Base-by-base conservation (phyloP, 257 asterid genomes). In the Nemophila menziesii region DNA sequence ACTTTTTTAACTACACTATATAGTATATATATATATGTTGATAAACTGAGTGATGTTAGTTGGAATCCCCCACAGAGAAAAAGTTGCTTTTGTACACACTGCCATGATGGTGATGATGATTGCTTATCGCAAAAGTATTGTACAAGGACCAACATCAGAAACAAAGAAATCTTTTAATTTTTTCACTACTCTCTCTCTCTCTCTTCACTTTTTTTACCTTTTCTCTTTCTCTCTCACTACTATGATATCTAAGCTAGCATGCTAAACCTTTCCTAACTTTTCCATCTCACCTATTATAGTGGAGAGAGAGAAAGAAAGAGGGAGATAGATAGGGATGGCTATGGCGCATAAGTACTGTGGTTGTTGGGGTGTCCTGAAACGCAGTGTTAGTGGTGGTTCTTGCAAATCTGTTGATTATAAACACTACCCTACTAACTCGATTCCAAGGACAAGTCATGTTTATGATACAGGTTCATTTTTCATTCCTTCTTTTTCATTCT, bases 401-500 rank as follows among this genome's bases (percentile, higher is more conserved):
- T 77, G 80, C 51, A 76, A 57, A 14, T 37, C 65, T 36, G 63
- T 93, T 44, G 84, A 70, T 60, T 52, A 80, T 33, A 77, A 70
- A 59, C n/a, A n/a, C n/a, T 65, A 52, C 65, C 62, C 90, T 23
- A 63, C 70, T 10, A 62, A 65, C 15, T 33, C 67, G 52, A 73
- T 82, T 42, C 79, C 96, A 2, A 71, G 83, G 48, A 82, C 84
- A 22, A 86, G 93, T 45, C 93, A 77, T 75, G 95, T 80, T 63
- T 77, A 75, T 75, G 97, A 80, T 75, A 93, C 93, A 60, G 95
- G 89, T 82, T 1, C 4, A 11, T 23, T 11, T 11, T 15, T 10
- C 7, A 8, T 15, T 15, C 19, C 21, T 15, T 20, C 9, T 23
- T 16, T 24, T 24, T 4, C 33, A 24, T 24, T 4, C 4, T 24